A percentile compares a stretch with the other conserved stretches of the same genome.
phyloP scores from a whole-genome alignment of 2,329 filamentous ascomycete genomes.

The Alternaria viburni region DNA sequence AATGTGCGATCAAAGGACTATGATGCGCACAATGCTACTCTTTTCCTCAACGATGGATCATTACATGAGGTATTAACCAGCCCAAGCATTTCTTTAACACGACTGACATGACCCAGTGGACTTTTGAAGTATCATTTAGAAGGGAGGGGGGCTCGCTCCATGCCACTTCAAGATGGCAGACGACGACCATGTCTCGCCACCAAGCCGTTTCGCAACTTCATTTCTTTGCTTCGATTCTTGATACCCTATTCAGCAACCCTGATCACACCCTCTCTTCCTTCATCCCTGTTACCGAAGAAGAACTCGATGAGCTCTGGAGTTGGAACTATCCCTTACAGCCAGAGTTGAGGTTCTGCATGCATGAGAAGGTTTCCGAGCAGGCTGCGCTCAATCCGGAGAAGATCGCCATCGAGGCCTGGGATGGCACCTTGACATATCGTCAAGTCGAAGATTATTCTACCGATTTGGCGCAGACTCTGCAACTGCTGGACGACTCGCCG shows the following conservation, averaged over 20 bases:
- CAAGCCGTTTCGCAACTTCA: constrained; percentile 54
- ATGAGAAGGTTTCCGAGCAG: constrained; percentile 54
- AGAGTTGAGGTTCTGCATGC: constrained; percentile 54
- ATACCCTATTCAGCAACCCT: constrained; percentile 43
- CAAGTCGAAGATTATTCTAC: constrained; percentile 45
- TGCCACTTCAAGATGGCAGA: constrained; percentile 52
- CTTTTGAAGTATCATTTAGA: constrained; percentile 32
- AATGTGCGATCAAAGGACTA: constrained; percentile 20
- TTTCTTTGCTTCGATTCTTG: constrained; percentile 47
- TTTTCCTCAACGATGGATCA: constrained; percentile 40
- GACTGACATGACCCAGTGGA: constrained; percentile 32
- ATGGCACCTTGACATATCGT: constrained; percentile 44
- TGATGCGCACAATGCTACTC: constrained; percentile 6
- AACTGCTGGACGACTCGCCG: constrained; percentile 29
- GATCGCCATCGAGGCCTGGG: constrained; percentile 48
- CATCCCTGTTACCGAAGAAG: constrained; percentile 37
- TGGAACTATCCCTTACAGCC: constrained; percentile 57
- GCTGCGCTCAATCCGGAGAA: constrained; percentile 43
- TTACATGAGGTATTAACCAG: constrained; percentile 32
- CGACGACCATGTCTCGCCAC: constrained; percentile 51
- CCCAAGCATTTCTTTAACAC: background rate
- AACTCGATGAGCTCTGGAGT: constrained; percentile 55
- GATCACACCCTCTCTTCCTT: constrained; percentile 23
- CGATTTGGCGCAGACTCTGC: constrained; percentile 36
- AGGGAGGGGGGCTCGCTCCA: constrained; percentile 37